Evolutionary conservation across 306 rosid genomes (phyloP), one percentile per base, ranked within the genome.

Genomic region (Fagus sylvatica): DNA sequence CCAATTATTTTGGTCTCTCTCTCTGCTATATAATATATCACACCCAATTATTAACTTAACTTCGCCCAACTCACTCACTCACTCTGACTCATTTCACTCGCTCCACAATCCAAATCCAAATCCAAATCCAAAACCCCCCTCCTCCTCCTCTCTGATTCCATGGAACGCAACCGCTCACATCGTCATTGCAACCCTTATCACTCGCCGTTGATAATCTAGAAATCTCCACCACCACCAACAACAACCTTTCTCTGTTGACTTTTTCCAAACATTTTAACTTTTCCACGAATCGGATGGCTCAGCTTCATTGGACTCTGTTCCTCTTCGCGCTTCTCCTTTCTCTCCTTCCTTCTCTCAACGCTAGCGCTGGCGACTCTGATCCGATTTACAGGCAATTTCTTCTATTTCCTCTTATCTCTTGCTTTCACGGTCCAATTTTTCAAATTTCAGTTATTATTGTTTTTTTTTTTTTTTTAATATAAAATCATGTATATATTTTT

Each of bases 321-420:
- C 15, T 82, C 73, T 42, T 49, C 55, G 73, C 81, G 6, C 73
- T 89, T 73, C 79, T 89, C 74, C 77, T 41, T 61, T 74, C 53
- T 75, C 74, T 84, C 69, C 74, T 86, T 83, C 73, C 60, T 53
- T 75, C 72, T 73, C 73, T 87, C 49, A 39, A 71, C 82, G 97
- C 96, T 30, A 81, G 87, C 72, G 82, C 89, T 56, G 98, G 98
- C 13, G 97, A 90, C 64, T 78, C 90, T 56, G 98, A 94, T 91
- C 97, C 91, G 51, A 66, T 90, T 80, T 94, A 90, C 94, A 84
- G 59, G 98, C 90, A 74, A 79, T 69, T 53, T 41, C 64, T 51
- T 55, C 28, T 22, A 65, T 28, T 11, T 60, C 51, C 16, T 37
- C 28, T 51, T 16, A 49, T 48, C 22, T 5, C 0, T 53, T 55